A percentile compares a stretch with the other conserved stretches of the same genome.
These are phyloP conservation scores for Fraxinus floribunda DNA, from an alignment of 305 asterid genomes.

Conservation along the genomic window DNA sequence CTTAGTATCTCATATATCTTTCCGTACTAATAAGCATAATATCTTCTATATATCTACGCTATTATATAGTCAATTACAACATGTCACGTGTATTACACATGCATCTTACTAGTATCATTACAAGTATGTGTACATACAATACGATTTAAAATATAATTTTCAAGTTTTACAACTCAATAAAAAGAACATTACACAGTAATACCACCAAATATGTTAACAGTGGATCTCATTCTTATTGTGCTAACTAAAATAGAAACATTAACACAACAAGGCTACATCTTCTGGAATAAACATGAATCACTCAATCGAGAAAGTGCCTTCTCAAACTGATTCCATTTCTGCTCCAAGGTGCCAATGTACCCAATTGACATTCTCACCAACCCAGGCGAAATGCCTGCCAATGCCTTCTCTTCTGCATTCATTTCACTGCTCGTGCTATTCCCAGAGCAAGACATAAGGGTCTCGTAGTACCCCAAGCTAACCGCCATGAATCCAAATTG, in stretches of 20 bases:
- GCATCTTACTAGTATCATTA: neutral
- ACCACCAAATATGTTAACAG: neutral
- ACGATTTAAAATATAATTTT: no score
- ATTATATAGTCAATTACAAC: no score
- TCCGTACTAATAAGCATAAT: no score
- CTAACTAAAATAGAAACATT: neutral
- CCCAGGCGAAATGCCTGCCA: constrained; percentile 91
- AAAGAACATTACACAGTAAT: no score
- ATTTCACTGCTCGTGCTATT: constrained; percentile 91
- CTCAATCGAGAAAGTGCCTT: constrained; percentile 62
- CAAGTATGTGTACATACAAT: neutral
- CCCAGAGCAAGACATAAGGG: constrained; percentile 93
- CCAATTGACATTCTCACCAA: constrained; percentile 85
- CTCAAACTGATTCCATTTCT: constrained; percentile 86
- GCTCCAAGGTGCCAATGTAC: constrained; percentile 79
- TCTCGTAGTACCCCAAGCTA: constrained; percentile 90
- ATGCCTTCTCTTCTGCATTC: constrained; percentile 60
- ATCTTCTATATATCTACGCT: no score
- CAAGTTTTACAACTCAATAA: neutral
- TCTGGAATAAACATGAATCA: constrained; percentile 31
- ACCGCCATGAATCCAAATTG: constrained; percentile 93
- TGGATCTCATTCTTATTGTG: neutral
- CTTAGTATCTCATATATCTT: no score
- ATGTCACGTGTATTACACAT: no score
- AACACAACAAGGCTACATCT: constrained; percentile 10